Percentiles rank a stretch among this genome's conserved stretches.
Conservation (phyloP, 2,329 filamentous ascomycete genomes). For the Aspergillus ustus region DNA sequence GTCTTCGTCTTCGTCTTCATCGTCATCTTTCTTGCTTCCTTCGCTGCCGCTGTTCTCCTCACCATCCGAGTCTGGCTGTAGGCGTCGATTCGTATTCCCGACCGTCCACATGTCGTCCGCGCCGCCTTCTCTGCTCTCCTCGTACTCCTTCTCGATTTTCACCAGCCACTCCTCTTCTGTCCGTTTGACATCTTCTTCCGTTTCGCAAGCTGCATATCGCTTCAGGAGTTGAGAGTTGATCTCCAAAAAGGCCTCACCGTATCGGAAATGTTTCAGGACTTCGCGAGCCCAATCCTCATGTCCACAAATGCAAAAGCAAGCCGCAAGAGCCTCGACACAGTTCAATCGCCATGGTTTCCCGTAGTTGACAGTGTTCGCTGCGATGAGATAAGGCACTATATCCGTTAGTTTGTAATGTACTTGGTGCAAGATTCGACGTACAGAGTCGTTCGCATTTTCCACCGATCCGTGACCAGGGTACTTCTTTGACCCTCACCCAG, state of each 20-base stretch:
- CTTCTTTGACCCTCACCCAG: constrained; percentile 90
- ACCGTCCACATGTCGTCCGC: constrained; percentile 82
- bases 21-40: constrained; percentile 50
- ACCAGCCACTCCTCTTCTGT: constrained; percentile 87
- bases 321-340: constrained; percentile 92
- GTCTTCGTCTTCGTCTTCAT: constrained; percentile 49
- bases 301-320: constrained; percentile 91
- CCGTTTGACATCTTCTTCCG: constrained; percentile 81
- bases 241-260: constrained; percentile 84
- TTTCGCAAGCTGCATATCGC: constrained; percentile 80
- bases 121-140: constrained; percentile 70
- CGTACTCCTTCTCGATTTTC: constrained; percentile 87
- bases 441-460: constrained; percentile 85
- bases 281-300: constrained; percentile 88
- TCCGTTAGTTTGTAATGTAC: too few relatives aligned
- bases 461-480: constrained; percentile 89
- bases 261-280: constrained; percentile 82
- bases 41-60: constrained; percentile 46
- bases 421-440: constrained; percentile 32
- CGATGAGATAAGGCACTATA: constrained; percentile 85
- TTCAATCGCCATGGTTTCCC: constrained; percentile 94
- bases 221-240: constrained; percentile 86
- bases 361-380: constrained; percentile 97
- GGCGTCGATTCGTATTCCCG: constrained; percentile 80
- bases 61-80: constrained; percentile 58